Evolutionary conservation across 1,284 basidiomycete genomes (phyloP).

Genomic region (Abortiporus biennis): DNA sequence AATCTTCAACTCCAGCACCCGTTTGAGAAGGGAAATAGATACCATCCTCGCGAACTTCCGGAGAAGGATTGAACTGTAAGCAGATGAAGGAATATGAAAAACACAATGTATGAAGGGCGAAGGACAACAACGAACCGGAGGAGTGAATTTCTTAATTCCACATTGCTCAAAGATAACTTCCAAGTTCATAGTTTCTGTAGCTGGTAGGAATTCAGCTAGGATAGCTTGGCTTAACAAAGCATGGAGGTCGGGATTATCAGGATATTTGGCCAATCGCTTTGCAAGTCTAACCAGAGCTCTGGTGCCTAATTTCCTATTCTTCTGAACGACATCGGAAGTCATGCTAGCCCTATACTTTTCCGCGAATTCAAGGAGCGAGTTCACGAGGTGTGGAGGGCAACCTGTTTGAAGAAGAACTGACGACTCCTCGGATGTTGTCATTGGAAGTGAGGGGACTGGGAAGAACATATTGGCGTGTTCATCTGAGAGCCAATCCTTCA

Average conservation of each 20-base stretch:
- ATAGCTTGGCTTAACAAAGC: constrained; percentile 41
- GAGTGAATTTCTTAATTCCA: constrained; percentile 35
- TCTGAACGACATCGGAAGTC: constrained; percentile 47
- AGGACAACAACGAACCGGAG: constrained; percentile 31
- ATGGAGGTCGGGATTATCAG: constrained; percentile 38
- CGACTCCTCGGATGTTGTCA: constrained; percentile 41
- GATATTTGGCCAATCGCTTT: constrained; percentile 37
- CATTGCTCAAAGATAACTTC: constrained; percentile 46
- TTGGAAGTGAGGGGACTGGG: constrained; percentile 50
- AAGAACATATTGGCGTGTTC: constrained; percentile 70
- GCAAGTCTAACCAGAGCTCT: constrained; percentile 52
- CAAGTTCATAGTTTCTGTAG: constrained; percentile 49
- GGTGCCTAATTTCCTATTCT: constrained; percentile 58
- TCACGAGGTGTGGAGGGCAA: constrained; percentile 14
- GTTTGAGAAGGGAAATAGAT: constrained; percentile 43
- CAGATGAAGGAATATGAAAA: not conserved
- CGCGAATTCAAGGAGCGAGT: constrained; percentile 34
- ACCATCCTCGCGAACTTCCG: constrained; percentile 29
- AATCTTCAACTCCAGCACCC: constrained; percentile 20
- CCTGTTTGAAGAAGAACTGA: constrained; percentile 19
- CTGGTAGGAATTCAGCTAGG: constrained; percentile 56
- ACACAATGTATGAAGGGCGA: not conserved
- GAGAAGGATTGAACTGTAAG: constrained; percentile 42
- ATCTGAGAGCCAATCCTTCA: constrained; percentile 59
- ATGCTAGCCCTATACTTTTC: constrained; percentile 50